phyloP scores from a whole-genome alignment of 2,329 filamentous ascomycete genomes.

The Lojkania enalia region DNA sequence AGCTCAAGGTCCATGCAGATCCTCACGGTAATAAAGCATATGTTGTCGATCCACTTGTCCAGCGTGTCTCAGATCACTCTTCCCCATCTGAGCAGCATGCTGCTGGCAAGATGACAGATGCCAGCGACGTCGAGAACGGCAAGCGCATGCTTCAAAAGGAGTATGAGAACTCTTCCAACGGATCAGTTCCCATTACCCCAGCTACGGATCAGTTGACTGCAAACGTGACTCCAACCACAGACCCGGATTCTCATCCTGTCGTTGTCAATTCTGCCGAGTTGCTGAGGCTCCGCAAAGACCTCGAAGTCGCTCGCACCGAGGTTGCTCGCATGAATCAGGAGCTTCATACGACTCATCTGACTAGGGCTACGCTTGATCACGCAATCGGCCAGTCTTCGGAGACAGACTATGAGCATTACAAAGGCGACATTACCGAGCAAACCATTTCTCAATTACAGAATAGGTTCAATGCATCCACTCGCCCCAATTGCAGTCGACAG shows the following conservation, averaged over 20 bases:
- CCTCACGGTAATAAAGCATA: conserved; percentile 27
- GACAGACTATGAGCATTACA: conserved; percentile 50
- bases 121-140: conserved; percentile 43
- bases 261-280: conserved; percentile 61
- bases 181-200: conserved; percentile 65
- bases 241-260: conserved; percentile 26
- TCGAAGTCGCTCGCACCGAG: conserved; percentile 70
- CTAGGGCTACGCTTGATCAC: conserved; percentile 62
- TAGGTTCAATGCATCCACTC: conserved; percentile 54
- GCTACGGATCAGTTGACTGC: conserved; percentile 58
- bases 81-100: conserved; percentile 58
- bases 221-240: conserved; percentile 33
- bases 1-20: conserved; percentile 51
- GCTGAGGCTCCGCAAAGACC: conserved; percentile 68
- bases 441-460: conserved; percentile 55
- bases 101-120: conserved; percentile 9
- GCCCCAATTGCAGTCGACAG: conserved; percentile 50
- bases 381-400: conserved; percentile 56
- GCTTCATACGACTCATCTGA: conserved; percentile 65
- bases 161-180: conserved; percentile 54
- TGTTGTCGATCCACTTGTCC: conserved; percentile 66
- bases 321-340: conserved; percentile 74
- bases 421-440: conserved; percentile 54
- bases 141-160: conserved; percentile 46
- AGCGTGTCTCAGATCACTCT: conserved; percentile 66